Evolutionary conservation across 176 grass and related monocot species (phyloP).

Genomic region (Hyparrhenia diplandra): DNA sequence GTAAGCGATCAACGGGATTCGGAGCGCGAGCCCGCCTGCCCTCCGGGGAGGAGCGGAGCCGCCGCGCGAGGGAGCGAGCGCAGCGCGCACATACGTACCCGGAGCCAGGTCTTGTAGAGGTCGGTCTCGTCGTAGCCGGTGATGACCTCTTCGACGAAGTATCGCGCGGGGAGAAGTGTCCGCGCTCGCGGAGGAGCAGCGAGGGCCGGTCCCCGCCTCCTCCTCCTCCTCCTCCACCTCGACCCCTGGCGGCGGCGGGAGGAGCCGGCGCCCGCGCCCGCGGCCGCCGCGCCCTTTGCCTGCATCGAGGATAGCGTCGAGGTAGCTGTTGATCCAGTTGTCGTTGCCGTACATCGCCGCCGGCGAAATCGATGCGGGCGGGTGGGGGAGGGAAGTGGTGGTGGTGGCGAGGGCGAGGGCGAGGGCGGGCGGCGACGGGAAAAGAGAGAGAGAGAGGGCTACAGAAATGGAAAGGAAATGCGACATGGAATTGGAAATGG

Average conservation of each 20-base stretch:
- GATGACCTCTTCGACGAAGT: slow-evolving; percentile 88
- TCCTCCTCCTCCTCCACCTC: not conserved
- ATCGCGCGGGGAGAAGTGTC: slow-evolving; percentile 60
- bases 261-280: not conserved
- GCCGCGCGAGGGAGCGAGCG: not conserved
- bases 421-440: not conserved
- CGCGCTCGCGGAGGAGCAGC: slow-evolving; percentile 67
- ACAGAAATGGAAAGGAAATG: not conserved
- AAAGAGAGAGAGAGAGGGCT: not conserved
- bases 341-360: slow-evolving; percentile 68
- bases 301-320: slow-evolving; percentile 76
- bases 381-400: slow-evolving; percentile 3
- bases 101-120: slow-evolving; percentile 76
- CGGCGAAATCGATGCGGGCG: slow-evolving; percentile 28
- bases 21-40: not conserved
- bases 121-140: slow-evolving; percentile 84
- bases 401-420: slow-evolving; percentile 13
- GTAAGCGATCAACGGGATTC: not conserved
- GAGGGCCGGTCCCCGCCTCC: slow-evolving; percentile 36
- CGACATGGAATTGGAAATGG: not conserved
- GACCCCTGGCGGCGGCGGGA: not conserved
- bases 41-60: not conserved
- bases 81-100: slow-evolving; percentile 29
- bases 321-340: slow-evolving; percentile 86
- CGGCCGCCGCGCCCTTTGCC: slow-evolving; percentile 33